A percentile compares a stretch with the other conserved stretches of the same genome.
These are phyloP conservation scores for Lactarius evosmus DNA, from an alignment of 768 basidiomycete genomes.

Conservation along the genomic window DNA sequence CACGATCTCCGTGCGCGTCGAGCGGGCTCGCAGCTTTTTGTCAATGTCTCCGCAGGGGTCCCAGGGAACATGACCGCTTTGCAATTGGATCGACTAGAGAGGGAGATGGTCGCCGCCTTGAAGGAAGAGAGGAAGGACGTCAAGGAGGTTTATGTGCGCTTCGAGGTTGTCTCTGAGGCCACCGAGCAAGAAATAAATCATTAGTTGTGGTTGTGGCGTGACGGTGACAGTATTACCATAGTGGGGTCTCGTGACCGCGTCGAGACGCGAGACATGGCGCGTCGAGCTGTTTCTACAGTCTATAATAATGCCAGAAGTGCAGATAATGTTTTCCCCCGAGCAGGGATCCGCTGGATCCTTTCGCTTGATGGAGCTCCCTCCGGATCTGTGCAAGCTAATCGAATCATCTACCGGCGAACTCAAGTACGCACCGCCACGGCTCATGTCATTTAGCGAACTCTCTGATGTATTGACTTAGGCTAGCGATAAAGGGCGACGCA, in stretches of 20 bases:
- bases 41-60: slow-evolving; percentile 79
- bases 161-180: slow-evolving; percentile 1
- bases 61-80: slow-evolving; percentile 53
- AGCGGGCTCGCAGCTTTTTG: slow-evolving; percentile 75
- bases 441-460: slow-evolving; percentile 16
- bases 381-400: slow-evolving; percentile 60
- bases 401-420: slow-evolving; percentile 43
- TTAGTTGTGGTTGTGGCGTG: not conserved
- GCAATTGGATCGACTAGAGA: slow-evolving; percentile 59
- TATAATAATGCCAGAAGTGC: slow-evolving; percentile 42
- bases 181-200: not conserved
- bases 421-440: slow-evolving; percentile 8
- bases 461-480: slow-evolving; percentile 18
- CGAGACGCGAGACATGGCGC: not conserved
- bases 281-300: not conserved
- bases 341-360: slow-evolving; percentile 52
- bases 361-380: slow-evolving; percentile 70
- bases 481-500: slow-evolving; percentile 72
- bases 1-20: slow-evolving; percentile 66
- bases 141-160: slow-evolving; percentile 50
- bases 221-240: no score
- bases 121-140: slow-evolving; percentile 61
- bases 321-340: slow-evolving; percentile 50
- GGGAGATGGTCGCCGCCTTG: slow-evolving; percentile 52
- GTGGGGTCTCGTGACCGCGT: slow-evolving; percentile 18